These are phyloP conservation scores for Rhytidhysteron rufulum DNA, from an alignment of 2,329 filamentous ascomycete species.

Conservation along the genomic window DNA sequence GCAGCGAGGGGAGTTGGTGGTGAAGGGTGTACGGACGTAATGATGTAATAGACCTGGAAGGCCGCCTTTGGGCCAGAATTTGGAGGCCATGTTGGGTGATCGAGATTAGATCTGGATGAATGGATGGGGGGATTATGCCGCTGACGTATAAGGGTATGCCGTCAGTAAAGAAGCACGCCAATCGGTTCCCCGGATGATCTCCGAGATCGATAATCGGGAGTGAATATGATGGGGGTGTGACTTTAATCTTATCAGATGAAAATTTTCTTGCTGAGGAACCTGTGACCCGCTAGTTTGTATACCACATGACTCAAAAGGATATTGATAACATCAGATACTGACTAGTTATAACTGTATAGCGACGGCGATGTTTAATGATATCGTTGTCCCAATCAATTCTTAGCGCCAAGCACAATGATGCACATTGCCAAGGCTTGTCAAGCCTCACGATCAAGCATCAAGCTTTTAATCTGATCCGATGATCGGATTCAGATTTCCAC, in stretches of 20 bases:
- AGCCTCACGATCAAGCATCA: neutral
- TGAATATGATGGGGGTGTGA: neutral
- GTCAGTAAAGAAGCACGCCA: neutral
- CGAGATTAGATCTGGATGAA: neutral
- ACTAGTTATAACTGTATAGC: neutral
- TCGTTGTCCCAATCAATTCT: neutral
- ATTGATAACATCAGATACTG: no score
- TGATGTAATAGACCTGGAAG: slow-evolving; percentile 21
- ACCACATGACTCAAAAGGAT: no score
- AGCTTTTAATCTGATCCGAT: slow-evolving; percentile 1
- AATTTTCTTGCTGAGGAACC: no score
- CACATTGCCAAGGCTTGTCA: neutral
- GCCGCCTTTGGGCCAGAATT: slow-evolving; percentile 25
- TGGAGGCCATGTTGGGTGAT: slow-evolving; percentile 7
- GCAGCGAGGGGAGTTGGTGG: neutral
- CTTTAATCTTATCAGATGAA: neutral
- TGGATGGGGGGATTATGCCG: neutral
- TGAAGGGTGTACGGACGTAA: slow-evolving; percentile 15
- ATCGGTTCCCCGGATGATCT: neutral
- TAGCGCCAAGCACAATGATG: no score
- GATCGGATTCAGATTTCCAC: neutral
- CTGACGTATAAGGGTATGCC: neutral
- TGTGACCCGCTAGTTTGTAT: no score
- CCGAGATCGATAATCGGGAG: neutral
- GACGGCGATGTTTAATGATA: neutral